Evolutionary conservation across 768 basidiomycete genomes (phyloP).

Genomic region (Pseudohyphozyma bogoriensis): DNA sequence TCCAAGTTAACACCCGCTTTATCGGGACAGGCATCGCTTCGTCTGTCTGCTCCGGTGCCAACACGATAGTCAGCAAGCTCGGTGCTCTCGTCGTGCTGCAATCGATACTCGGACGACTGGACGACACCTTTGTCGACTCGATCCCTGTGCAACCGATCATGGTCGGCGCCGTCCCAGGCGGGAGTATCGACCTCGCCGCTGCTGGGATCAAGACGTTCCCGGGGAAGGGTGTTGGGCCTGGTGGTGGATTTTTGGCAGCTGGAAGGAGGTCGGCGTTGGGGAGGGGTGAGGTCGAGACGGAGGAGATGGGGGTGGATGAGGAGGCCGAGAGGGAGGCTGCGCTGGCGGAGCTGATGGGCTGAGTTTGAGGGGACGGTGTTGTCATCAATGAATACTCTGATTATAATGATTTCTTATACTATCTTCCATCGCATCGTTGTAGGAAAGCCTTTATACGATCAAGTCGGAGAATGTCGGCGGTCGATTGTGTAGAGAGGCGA

Average conservation of each 20-base stretch:
- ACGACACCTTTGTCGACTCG: slow-evolving; percentile 41
- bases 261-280: background rate
- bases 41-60: slow-evolving; percentile 22
- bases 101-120: slow-evolving; percentile 44
- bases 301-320: slow-evolving; percentile 9
- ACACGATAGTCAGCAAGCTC: slow-evolving; percentile 26
- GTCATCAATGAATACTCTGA: too few species aligned
- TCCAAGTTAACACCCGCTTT: background rate
- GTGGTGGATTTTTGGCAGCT: background rate
- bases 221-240: background rate
- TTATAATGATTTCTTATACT: too few species aligned
- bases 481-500: too few species aligned
- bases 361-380: too few species aligned
- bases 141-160: slow-evolving; percentile 31
- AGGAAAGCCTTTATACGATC: too few species aligned
- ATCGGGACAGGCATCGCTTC: slow-evolving; percentile 19
- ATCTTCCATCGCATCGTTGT: too few species aligned
- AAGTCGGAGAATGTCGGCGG: too few species aligned
- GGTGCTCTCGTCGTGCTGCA: slow-evolving; percentile 37
- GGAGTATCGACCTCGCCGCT: slow-evolving; percentile 15
- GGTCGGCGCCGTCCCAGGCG: slow-evolving; percentile 12
- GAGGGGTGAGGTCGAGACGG: slow-evolving; percentile 9
- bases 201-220: background rate
- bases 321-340: slow-evolving; percentile 12
- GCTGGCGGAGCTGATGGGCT: slow-evolving; percentile 17